Evolutionary conservation across 805 yeast genomes (phyloP).

Genomic region (Saturnispora sanitii): DNA sequence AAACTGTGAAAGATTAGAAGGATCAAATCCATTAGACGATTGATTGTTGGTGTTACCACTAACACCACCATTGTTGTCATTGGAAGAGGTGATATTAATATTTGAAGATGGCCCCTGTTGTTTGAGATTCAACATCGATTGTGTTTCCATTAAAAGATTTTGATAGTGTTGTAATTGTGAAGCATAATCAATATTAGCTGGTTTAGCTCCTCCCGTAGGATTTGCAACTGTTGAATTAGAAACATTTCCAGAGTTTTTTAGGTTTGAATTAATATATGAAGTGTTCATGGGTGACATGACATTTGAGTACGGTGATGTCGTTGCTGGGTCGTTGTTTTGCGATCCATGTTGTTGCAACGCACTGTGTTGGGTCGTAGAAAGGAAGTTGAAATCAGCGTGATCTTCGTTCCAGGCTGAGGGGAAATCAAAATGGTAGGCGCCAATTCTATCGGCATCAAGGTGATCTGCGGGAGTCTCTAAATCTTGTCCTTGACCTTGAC

Average conservation of each 20-base stretch:
- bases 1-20: slow-evolving; percentile 3
- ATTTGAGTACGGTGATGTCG: slow-evolving; percentile 13
- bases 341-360: too few relatives aligned
- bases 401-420: slow-evolving; percentile 12
- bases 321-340: too few relatives aligned
- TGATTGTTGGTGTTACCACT: slow-evolving; percentile 3
- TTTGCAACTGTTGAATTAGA: too few relatives aligned
- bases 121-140: slow-evolving; percentile 15
- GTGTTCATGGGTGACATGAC: slow-evolving; percentile 21
- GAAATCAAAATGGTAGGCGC: slow-evolving; percentile 17
- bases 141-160: slow-evolving; percentile 24
- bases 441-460: background rate
- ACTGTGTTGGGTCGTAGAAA: too few relatives aligned
- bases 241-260: too few relatives aligned
- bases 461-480: background rate
- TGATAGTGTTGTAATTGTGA: slow-evolving; percentile 28
- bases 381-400: slow-evolving; percentile 22
- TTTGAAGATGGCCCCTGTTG: slow-evolving; percentile 2
- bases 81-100: background rate
- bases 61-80: background rate
- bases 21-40: background rate
- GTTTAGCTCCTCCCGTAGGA: background rate
- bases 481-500: background rate
- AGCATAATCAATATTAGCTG: slow-evolving; percentile 18
- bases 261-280: slow-evolving; percentile 6